Evolutionary conservation across 164 flowering plant genomes (phyloP).

Genomic region (Liriodendron chinense): DNA sequence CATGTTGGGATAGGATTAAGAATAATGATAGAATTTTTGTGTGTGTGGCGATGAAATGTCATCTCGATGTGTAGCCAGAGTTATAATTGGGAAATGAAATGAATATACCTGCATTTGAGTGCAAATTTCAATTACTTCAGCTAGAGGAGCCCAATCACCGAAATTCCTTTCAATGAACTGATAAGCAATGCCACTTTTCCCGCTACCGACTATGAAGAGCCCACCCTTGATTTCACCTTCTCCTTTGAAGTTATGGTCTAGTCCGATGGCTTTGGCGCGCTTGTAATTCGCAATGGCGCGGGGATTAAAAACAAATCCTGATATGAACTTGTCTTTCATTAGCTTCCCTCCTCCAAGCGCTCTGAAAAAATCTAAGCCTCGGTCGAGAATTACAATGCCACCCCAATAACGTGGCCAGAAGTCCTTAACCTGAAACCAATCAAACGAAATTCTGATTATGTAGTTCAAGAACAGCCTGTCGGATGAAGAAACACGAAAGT

Average conservation of each 20-base stretch:
- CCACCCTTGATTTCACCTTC: conserved; percentile 85
- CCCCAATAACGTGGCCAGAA: conserved; percentile 93
- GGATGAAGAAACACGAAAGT: neutral
- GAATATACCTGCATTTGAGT: conserved; percentile 43
- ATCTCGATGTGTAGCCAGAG: no score
- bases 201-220: conserved; percentile 60
- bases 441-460: neutral
- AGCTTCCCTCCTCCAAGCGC: conserved; percentile 79
- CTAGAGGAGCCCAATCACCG: conserved; percentile 74
- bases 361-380: conserved; percentile 55
- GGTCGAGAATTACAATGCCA: conserved; percentile 53
- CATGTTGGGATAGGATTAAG: no score
- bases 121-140: conserved; percentile 66
- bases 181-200: conserved; percentile 70
- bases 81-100: no score
- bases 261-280: conserved; percentile 65
- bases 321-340: conserved; percentile 64
- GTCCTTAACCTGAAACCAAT: conserved; percentile 50
- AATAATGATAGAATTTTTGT: no score
- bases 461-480: neutral
- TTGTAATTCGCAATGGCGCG: conserved; percentile 68
- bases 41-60: no score
- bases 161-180: conserved; percentile 81
- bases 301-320: conserved; percentile 69
- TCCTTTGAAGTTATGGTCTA: conserved; percentile 52